phyloP scores from a whole-genome alignment of 2,329 filamentous ascomycete genomes.

The Alternaria sp. region DNA sequence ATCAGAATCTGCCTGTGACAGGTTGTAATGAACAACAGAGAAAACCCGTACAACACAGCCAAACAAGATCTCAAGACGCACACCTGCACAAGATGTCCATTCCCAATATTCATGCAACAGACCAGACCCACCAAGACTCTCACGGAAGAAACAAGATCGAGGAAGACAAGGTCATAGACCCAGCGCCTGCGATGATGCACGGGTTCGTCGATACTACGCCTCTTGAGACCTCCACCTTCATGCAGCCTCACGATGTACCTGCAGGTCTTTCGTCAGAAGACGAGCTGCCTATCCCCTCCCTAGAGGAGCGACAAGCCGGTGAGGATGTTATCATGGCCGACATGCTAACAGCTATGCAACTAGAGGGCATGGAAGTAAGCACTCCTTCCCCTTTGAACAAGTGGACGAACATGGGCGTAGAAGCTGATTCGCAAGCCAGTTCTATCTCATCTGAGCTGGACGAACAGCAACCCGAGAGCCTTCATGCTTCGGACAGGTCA shows the following conservation, averaged over 20 bases:
- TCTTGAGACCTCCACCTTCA: accelerated
- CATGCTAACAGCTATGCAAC: neutral
- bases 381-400: neutral
- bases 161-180: neutral
- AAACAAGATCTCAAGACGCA: neutral
- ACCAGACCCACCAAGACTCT: neutral
- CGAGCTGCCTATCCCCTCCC: neutral
- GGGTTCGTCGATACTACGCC: neutral
- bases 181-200: neutral
- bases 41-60: neutral
- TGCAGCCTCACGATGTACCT: neutral
- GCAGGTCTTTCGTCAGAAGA: neutral
- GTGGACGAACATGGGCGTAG: neutral
- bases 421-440: neutral
- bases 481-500: neutral
- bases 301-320: neutral
- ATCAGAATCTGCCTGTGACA: neutral
- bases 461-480: neutral
- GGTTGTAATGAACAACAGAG: neutral
- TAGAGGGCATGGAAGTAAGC: neutral
- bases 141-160: neutral
- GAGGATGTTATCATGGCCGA: neutral
- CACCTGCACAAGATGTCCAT: neutral
- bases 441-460: neutral
- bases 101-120: neutral